phyloP scores from a whole-genome alignment of 306 rosid species.

The Vigna mungo region DNA sequence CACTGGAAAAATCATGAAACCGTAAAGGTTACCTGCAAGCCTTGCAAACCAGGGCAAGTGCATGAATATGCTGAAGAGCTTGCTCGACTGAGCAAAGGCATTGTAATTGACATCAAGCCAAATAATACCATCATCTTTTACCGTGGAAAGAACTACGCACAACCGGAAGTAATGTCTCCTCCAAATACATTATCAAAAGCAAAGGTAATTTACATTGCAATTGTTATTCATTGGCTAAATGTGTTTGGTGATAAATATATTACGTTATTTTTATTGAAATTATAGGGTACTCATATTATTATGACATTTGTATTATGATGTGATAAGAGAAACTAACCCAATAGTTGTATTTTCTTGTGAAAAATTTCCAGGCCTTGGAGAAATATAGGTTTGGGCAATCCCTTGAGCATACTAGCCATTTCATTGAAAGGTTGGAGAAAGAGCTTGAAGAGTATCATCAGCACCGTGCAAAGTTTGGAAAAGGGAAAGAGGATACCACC shows the following conservation, averaged over 20 bases:
- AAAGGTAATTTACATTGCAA: conserved; percentile 63
- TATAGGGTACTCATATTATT: conserved; percentile 11
- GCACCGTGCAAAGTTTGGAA: conserved; percentile 63
- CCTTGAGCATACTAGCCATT: conserved; percentile 88
- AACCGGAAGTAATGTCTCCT: conserved; percentile 86
- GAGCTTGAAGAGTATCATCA: conserved; percentile 76
- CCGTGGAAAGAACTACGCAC: conserved; percentile 88
- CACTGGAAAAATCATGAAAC: conserved; percentile 98
- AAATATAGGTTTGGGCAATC: conserved; percentile 75
- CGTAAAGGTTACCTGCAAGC: conserved; percentile 85
- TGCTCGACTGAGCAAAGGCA: conserved; percentile 89
- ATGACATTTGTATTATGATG: conserved; percentile 7
- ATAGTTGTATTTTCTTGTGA: conserved; percentile 12
- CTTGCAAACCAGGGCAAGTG: conserved; percentile 88
- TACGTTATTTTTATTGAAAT: neutral
- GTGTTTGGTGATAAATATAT: neutral
- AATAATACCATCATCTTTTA: conserved; percentile 69
- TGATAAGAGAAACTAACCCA: neutral
- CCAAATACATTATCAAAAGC: conserved; percentile 79
- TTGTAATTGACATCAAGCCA: conserved; percentile 80
- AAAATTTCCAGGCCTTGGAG: conserved; percentile 71
- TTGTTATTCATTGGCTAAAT: conserved; percentile 30
- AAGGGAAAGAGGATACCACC: conserved; percentile 49
- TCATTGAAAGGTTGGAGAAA: conserved; percentile 83
- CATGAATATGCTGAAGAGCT: conserved; percentile 86